Base-by-base conservation (phyloP, 768 basidiomycete genomes). In the Phaffia australis region DNA sequence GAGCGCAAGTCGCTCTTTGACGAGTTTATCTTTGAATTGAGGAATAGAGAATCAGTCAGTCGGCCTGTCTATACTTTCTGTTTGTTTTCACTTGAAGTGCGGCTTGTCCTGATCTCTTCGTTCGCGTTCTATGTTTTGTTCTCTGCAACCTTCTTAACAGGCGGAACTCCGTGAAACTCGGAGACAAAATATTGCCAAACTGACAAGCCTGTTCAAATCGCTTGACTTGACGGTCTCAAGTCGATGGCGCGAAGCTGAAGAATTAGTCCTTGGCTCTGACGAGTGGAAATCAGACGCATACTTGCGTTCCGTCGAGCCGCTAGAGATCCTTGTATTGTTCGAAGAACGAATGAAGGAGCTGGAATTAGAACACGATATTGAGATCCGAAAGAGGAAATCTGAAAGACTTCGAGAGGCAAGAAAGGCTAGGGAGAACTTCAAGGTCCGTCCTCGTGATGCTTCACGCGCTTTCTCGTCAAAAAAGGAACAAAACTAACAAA, bases 191-290 rank as follows among this genome's bases (percentile, higher is more conserved):
- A 85, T 93, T 69, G 81, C 83, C 52, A 90, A 89, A 73, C 83
- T 99, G 57, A 85, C 91, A 15, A 77, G 81, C 0, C 80, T 98
- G 32, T 88, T 98, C 81, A 89, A 90, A 72, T 80, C 85, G 48
- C 83, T 98, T 54, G 83, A 87, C 60, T 87, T 98, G 21, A 89
- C 93, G 72, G 90, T 97, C 56, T 81, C 89, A n/a, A 93, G 91
- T 0, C 85, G 89, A 25, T 99, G 94, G 92, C 82, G 88, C 59
- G 82, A 83, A 66, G 91, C 92, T 0, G 87, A 88, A 70, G 81
- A 83, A 21, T 80, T 87, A 70, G 82, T 99, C 49, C 73, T 83
- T 11, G 84, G 85, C 23, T 88, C 89, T 1, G 82, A 85, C 0
- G 86, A 87, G 56, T 99, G 88, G 86, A 82, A 81, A 55, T 76